Evolutionary conservation across 805 yeast genomes (phyloP).

Genomic region (Myxozyma udenii): DNA sequence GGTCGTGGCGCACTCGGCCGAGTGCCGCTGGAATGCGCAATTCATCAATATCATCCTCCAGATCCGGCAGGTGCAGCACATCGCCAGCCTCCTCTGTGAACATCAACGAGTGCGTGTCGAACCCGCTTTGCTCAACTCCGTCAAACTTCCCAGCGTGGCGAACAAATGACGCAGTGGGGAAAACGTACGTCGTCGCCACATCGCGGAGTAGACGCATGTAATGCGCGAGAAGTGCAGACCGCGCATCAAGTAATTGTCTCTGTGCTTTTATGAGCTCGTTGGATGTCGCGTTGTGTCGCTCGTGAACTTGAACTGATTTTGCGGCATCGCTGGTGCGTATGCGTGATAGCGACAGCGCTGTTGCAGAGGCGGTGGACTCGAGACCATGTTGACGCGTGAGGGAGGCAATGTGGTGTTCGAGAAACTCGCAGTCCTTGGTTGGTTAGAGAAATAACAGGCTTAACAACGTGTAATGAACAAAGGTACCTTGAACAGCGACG

Average conservation of each 20-base stretch:
- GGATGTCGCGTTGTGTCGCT: background rate
- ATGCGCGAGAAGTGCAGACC: constrained; percentile 2
- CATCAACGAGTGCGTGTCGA: too few relatives aligned
- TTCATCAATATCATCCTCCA: too few relatives aligned
- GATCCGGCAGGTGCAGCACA: too few relatives aligned
- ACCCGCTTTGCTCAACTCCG: too few relatives aligned
- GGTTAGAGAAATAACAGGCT: background rate
- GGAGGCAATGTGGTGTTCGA: background rate
- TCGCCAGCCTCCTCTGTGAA: too few relatives aligned
- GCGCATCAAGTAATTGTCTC: constrained; percentile 5
- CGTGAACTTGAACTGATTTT: background rate
- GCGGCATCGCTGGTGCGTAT: background rate
- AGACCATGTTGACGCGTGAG: constrained; percentile 2
- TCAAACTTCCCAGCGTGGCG: too few relatives aligned
- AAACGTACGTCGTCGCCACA: constrained; percentile 13
- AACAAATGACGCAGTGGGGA: constrained; percentile 13
- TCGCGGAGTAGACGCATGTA: constrained; percentile 5
- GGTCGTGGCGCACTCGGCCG: too few relatives aligned
- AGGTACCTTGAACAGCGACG: background rate
- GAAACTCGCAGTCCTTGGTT: background rate
- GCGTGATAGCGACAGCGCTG: background rate
- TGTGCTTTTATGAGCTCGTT: constrained; percentile 1
- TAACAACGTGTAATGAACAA: background rate
- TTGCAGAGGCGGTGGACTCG: background rate
- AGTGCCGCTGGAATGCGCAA: too few relatives aligned